A percentile compares a stretch with the other conserved stretches of the same genome.
Conservation (phyloP, 371 early-diverging fungal genomes). For the Mortierella sp. region DNA sequence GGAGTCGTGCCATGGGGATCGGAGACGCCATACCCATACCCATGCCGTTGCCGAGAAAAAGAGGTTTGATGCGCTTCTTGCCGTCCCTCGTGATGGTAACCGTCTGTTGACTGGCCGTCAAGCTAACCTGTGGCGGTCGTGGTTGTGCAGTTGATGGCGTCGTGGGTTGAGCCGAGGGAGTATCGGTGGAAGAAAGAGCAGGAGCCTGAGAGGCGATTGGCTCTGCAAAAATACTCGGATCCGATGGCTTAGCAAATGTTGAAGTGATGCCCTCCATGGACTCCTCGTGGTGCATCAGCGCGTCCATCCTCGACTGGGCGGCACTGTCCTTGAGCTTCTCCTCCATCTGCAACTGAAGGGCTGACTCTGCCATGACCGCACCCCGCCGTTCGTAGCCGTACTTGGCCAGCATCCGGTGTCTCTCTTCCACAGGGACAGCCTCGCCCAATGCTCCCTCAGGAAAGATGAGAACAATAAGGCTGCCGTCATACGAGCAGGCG, state of each 20-base stretch:
- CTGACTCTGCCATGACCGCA: conserved; percentile 71
- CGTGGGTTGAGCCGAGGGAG: background rate
- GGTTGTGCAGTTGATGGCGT: conserved; percentile 25
- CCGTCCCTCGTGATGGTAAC: conserved; percentile 83
- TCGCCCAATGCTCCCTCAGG: conserved; percentile 75
- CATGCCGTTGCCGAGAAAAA: conserved; percentile 65
- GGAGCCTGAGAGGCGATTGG: conserved; percentile 19
- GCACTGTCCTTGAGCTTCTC: conserved; percentile 60
- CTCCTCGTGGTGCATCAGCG: conserved; percentile 37
- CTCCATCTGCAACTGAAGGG: conserved; percentile 77
- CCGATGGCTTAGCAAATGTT: conserved; percentile 43
- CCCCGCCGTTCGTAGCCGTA: conserved; percentile 79
- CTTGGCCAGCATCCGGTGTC: conserved; percentile 73
- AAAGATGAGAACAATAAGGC: conserved; percentile 82
- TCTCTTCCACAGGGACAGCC: conserved; percentile 71
- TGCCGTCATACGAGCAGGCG: conserved; percentile 96
- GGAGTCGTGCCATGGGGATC: conserved; percentile 8
- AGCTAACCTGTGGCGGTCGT: conserved; percentile 32
- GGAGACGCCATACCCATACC: conserved; percentile 17
- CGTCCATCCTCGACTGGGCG: conserved; percentile 49
- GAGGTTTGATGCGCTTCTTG: conserved; percentile 84
- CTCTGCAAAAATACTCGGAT: conserved; percentile 60
- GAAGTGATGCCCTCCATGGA: conserved; percentile 56
- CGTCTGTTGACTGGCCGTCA: conserved; percentile 64
- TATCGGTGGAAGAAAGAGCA: conserved; percentile 2